These are phyloP conservation scores for Cutaneotrichosporon sp. DNA, from an alignment of 1,284 basidiomycete genomes.

Conservation along the genomic window DNA sequence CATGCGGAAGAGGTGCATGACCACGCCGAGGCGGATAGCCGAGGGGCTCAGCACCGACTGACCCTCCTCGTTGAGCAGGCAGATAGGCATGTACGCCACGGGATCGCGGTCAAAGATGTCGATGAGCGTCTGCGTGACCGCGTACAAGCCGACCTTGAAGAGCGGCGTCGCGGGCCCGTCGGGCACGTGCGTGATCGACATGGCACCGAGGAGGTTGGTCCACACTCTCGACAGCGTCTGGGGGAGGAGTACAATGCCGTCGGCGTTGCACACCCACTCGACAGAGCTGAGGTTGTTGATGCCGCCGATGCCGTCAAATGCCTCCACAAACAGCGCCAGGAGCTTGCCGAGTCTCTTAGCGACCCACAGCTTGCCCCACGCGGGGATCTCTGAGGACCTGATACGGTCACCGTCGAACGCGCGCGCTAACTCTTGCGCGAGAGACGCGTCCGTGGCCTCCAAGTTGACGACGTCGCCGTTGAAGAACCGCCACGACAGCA, in stretches of 20 bases:
- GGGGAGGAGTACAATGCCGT: slow-evolving; percentile 32
- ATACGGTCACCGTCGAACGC: slow-evolving; percentile 28
- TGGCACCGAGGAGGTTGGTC: slow-evolving; percentile 39
- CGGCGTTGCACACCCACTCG: slow-evolving; percentile 29
- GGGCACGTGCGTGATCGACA: slow-evolving; percentile 21
- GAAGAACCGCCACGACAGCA: slow-evolving; percentile 36
- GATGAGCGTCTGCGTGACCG: slow-evolving; percentile 30
- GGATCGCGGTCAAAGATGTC: slow-evolving; percentile 40
- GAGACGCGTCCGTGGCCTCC: slow-evolving; percentile 19
- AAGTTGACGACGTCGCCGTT: slow-evolving; percentile 31
- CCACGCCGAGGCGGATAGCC: slow-evolving; percentile 28
- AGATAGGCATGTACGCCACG: slow-evolving; percentile 35
- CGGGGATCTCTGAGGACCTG: slow-evolving; percentile 36
- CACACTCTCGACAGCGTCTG: slow-evolving; percentile 34
- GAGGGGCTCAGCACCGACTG: slow-evolving; percentile 20
- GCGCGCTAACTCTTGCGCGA: not conserved
- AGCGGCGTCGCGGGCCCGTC: slow-evolving; percentile 25
- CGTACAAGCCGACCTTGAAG: slow-evolving; percentile 27
- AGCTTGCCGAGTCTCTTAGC: slow-evolving; percentile 38
- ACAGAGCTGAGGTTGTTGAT: slow-evolving; percentile 26
- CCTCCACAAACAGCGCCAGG: slow-evolving; percentile 37
- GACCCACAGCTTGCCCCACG: slow-evolving; percentile 43
- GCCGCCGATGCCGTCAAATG: slow-evolving; percentile 36
- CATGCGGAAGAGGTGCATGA: slow-evolving; percentile 29
- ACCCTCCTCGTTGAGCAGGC: slow-evolving; percentile 26